Evolutionary conservation across 192 early-diverging fungal genomes (phyloP).

Genomic region (Backusella parvicylindrica): DNA sequence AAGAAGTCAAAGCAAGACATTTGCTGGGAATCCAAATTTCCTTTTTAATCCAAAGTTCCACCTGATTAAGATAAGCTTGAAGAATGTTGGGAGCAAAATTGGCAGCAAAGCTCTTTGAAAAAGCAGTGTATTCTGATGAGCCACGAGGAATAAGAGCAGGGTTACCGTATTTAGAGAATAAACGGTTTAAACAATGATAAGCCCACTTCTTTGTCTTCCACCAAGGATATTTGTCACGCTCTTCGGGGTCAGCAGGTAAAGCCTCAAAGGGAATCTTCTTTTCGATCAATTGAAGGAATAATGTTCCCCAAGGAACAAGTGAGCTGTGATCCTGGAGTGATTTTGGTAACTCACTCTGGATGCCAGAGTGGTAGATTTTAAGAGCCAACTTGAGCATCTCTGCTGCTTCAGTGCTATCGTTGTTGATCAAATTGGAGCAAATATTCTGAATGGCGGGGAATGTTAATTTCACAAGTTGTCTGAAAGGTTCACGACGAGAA

Average conservation of each 20-base stretch:
- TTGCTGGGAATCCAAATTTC: slow-evolving; percentile 73
- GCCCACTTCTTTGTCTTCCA: slow-evolving; percentile 98
- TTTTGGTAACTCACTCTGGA: slow-evolving; percentile 61
- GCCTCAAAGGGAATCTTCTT: slow-evolving; percentile 55
- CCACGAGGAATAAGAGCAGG: slow-evolving; percentile 56
- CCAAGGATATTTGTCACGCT: slow-evolving; percentile 78
- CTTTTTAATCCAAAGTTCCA: slow-evolving; percentile 69
- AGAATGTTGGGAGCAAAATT: slow-evolving; percentile 92
- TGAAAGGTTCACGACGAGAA: slow-evolving; percentile 62
- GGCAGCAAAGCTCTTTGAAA: slow-evolving; percentile 81
- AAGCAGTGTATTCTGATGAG: slow-evolving; percentile 48
- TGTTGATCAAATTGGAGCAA: slow-evolving; percentile 56
- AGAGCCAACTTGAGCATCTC: slow-evolving; percentile 82
- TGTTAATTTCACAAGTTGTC: slow-evolving; percentile 67
- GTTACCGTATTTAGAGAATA: slow-evolving; percentile 74
- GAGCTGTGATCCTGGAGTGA: slow-evolving; percentile 61
- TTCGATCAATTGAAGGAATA: slow-evolving; percentile 79
- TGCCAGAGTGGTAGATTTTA: slow-evolving; percentile 77
- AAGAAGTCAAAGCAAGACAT: slow-evolving; percentile 63
- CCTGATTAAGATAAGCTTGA: slow-evolving; percentile 78
- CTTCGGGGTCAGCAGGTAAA: slow-evolving; percentile 59
- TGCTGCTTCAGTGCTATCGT: slow-evolving; percentile 70
- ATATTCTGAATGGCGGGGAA: slow-evolving; percentile 81
- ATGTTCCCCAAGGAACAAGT: slow-evolving; percentile 85
- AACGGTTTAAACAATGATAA: slow-evolving; percentile 80